Conservation (phyloP, 257 asterid genomes). For the Plectranthus barbatus region DNA sequence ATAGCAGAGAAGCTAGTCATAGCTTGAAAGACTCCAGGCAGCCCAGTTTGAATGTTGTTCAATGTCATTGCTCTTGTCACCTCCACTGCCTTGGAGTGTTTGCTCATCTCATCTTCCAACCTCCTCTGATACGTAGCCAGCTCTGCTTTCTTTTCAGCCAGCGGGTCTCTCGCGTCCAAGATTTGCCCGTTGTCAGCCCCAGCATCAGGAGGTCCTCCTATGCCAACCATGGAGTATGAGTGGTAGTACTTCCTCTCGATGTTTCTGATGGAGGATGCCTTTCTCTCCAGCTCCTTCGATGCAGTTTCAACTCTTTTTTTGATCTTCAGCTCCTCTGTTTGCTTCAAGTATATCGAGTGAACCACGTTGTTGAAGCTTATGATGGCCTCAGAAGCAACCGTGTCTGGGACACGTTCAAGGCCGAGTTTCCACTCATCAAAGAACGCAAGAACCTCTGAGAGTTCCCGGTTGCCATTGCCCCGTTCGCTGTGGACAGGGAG, state of each 20-base stretch:
- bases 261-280: constrained; percentile 57
- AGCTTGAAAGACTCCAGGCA: constrained; percentile 95
- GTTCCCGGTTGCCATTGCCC: constrained; percentile 19
- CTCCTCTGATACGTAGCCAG: constrained; percentile 64
- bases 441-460: constrained; percentile 45
- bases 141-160: constrained; percentile 80
- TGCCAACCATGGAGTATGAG: constrained; percentile 76
- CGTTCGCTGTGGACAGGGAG: constrained; percentile 41
- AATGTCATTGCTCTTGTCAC: constrained; percentile 88
- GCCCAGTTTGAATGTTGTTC: constrained; percentile 84
- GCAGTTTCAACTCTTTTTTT: constrained; percentile 53
- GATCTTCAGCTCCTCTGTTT: constrained; percentile 75
- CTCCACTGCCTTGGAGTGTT: constrained; percentile 71
- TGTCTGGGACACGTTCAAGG: constrained; percentile 78
- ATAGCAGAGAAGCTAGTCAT: constrained; percentile 80
- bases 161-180: constrained; percentile 81
- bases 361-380: constrained; percentile 87
- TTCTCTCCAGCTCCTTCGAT: constrained; percentile 75
- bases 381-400: constrained; percentile 92
- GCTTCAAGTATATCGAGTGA: constrained; percentile 59
- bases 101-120: constrained; percentile 79
- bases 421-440: constrained; percentile 95
- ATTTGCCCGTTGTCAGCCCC: constrained; percentile 44
- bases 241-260: constrained; percentile 80
- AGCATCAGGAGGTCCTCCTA: constrained; percentile 43